Evolutionary conservation across 257 asterid genomes (phyloP).

Genomic region (Solanum peruvianum): DNA sequence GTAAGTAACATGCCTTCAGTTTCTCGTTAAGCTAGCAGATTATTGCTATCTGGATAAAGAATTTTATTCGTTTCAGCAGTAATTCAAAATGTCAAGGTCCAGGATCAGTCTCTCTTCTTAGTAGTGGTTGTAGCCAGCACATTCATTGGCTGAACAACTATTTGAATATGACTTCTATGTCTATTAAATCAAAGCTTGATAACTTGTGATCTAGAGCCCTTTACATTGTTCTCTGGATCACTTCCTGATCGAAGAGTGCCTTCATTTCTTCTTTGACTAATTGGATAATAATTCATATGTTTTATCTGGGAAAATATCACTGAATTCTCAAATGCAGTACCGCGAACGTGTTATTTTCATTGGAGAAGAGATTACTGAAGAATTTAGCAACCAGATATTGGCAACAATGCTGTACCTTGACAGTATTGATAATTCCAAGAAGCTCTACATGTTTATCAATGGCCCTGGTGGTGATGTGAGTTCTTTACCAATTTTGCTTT

Average conservation of each 20-base stretch:
- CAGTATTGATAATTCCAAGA: constrained; percentile 59
- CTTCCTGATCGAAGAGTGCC: background rate
- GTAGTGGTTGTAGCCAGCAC: background rate
- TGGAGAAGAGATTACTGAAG: constrained; percentile 73
- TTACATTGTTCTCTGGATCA: background rate
- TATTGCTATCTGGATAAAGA: background rate
- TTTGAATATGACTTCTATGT: background rate
- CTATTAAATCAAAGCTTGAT: background rate
- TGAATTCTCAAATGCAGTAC: constrained; percentile 43
- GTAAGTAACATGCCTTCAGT: constrained; percentile 34
- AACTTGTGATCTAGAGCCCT: background rate
- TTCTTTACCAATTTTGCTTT: constrained; percentile 4
- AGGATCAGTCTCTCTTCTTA: background rate
- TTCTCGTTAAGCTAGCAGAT: background rate
- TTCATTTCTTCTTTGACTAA: background rate
- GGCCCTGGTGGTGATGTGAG: constrained; percentile 99
- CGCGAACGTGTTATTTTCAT: constrained; percentile 85
- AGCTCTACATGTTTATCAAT: constrained; percentile 59
- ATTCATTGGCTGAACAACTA: background rate
- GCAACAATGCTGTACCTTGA: constrained; percentile 96
- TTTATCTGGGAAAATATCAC: background rate
- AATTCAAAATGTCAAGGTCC: background rate
- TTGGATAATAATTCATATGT: background rate
- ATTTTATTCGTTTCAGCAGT: background rate
- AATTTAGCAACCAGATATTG: constrained; percentile 78